Evolutionary conservation across 768 basidiomycete genomes (phyloP).

Genomic region (Russula ochroleuca): DNA sequence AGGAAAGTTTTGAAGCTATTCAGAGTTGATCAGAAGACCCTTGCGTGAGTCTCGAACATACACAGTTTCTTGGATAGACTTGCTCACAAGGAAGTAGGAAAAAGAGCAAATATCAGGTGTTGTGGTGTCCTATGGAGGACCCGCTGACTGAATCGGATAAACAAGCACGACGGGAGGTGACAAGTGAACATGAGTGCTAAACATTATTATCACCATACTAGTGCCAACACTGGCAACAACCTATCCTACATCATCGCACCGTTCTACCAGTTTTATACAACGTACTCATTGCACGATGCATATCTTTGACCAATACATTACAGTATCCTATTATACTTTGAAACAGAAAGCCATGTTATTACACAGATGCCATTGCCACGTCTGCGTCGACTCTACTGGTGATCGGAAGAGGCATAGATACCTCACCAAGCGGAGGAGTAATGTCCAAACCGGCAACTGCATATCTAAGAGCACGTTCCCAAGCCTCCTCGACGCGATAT

Average conservation of each 20-base stretch:
- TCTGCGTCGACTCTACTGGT: conserved; percentile 36
- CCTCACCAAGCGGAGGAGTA: conserved; percentile 1
- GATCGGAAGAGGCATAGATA: conserved; percentile 40
- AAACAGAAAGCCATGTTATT: not conserved
- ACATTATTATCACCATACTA: not conserved
- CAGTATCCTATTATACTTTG: conserved; percentile 9
- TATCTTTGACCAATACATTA: not conserved
- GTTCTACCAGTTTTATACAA: not conserved
- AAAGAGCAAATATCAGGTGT: conserved; percentile 67
- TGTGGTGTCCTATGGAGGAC: conserved; percentile 71
- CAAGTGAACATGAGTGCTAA: conserved; percentile 41
- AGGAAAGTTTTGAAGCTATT: conserved; percentile 44
- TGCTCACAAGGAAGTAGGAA: conserved; percentile 38
- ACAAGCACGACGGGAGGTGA: conserved; percentile 47
- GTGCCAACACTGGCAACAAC: not conserved
- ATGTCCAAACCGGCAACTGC: conserved; percentile 69
- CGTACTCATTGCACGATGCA: not conserved
- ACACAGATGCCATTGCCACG: conserved; percentile 40
- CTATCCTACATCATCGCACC: not conserved
- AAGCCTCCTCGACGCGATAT: conserved; percentile 76
- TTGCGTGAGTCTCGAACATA: conserved; percentile 40
- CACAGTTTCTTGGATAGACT: not conserved
- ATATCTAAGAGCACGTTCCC: conserved; percentile 73
- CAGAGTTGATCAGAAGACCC: conserved; percentile 40
- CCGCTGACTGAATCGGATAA: conserved; percentile 57